These are phyloP conservation scores for Nemania sp. DNA, from an alignment of 2,329 filamentous ascomycete genomes.

Conservation along the genomic window DNA sequence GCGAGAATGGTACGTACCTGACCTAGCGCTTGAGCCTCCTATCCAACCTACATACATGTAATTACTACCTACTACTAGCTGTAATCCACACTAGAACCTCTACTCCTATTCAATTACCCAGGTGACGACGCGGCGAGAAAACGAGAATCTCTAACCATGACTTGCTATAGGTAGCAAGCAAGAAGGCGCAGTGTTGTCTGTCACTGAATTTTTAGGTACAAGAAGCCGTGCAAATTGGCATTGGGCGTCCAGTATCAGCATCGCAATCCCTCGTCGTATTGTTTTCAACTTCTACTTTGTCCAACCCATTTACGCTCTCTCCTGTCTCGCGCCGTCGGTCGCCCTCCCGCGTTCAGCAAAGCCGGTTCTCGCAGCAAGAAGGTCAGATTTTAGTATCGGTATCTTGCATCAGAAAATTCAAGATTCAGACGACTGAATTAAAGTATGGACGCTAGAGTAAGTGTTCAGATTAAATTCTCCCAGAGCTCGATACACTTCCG, in stretches of 20 bases:
- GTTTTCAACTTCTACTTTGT: slow-evolving; percentile 10
- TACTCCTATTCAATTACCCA: slow-evolving; percentile 13
- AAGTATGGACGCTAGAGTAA: slow-evolving; percentile 36
- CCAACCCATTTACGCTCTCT: no score
- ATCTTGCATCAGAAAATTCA: slow-evolving; percentile 1
- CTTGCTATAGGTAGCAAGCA: neutral
- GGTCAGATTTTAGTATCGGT: no score
- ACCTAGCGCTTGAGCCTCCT: slow-evolving; percentile 14
- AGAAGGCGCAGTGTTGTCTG: slow-evolving; percentile 3
- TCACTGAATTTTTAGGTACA: slow-evolving; percentile 24
- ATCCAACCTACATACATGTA: no score
- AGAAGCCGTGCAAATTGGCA: slow-evolving; percentile 2
- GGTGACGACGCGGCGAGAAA: no score
- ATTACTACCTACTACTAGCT: no score
- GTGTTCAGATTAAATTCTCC: slow-evolving; percentile 11
- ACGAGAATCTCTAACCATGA: slow-evolving; percentile 14
- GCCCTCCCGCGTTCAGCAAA: no score
- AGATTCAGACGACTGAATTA: neutral
- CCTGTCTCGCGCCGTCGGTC: no score
- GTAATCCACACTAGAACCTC: no score
- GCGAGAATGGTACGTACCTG: no score
- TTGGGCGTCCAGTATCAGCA: slow-evolving; percentile 17
- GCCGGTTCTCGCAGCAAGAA: no score
- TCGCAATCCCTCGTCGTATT: slow-evolving; percentile 12
- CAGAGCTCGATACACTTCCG: neutral